phyloP scores from a whole-genome alignment of 2,329 filamentous ascomycete genomes.

The Aspergillus floridensis region DNA sequence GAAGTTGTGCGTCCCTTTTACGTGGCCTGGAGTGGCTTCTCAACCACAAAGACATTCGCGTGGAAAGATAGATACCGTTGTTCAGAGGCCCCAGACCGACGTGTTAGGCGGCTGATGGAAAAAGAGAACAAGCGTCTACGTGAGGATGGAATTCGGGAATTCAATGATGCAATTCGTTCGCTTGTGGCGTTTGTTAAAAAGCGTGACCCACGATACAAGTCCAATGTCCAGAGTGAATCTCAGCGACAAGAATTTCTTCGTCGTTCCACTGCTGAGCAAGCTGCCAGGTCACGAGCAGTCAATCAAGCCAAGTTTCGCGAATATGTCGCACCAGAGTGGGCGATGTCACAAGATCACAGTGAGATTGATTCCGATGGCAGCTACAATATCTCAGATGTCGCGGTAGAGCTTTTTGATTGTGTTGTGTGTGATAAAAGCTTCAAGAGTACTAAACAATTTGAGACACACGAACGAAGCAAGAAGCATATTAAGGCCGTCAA shows the following conservation, averaged over 20 bases:
- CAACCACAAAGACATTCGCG: constrained; percentile 78
- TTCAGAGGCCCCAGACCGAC: constrained; percentile 82
- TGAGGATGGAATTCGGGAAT: constrained; percentile 79
- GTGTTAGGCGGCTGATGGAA: constrained; percentile 80
- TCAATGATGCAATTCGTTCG: constrained; percentile 86
- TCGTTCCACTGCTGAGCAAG: constrained; percentile 77
- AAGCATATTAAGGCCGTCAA: constrained; percentile 89
- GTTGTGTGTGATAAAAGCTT: constrained; percentile 66
- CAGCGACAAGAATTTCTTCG: constrained; percentile 77
- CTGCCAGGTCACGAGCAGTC: constrained; percentile 74
- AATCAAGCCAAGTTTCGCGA: constrained; percentile 72
- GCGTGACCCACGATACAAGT: constrained; percentile 79
- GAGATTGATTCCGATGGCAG: constrained; percentile 39
- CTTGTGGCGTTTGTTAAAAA: constrained; percentile 87
- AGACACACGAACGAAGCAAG: constrained; percentile 92
- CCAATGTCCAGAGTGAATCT: constrained; percentile 72
- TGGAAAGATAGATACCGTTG: constrained; percentile 86
- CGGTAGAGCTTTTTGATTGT: constrained; percentile 60
- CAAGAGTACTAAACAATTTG: constrained; percentile 87
- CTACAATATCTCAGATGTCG: constrained; percentile 44
- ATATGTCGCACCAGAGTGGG: constrained; percentile 70
- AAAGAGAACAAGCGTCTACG: constrained; percentile 87
- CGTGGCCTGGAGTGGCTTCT: constrained; percentile 72
- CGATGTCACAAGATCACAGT: constrained; percentile 56
- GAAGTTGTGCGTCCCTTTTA: constrained; percentile 78